Percentiles rank a stretch among this genome's conserved stretches.
phyloP scores from a whole-genome alignment of 2,329 filamentous ascomycete genomes.

The Penicillium sp. region DNA sequence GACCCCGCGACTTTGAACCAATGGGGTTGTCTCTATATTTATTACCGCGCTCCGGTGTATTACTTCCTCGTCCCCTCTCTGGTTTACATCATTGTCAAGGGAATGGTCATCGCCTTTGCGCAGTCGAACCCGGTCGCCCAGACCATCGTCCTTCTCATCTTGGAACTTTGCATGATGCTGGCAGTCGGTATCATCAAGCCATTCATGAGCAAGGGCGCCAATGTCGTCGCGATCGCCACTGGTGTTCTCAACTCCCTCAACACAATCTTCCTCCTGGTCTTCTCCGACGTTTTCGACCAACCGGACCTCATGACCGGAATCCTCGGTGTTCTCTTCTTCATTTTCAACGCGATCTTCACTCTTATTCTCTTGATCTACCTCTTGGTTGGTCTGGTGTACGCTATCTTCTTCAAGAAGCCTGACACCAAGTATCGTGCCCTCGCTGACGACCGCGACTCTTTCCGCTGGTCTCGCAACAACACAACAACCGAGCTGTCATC shows the following conservation, averaged over 20 bases:
- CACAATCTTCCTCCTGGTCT: conserved; percentile 83
- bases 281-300: conserved; percentile 81
- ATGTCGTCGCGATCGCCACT: conserved; percentile 92
- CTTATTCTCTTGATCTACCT: conserved; percentile 81
- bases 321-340: conserved; percentile 84
- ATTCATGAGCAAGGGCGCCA: conserved; percentile 98
- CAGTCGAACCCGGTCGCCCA: conserved; percentile 72
- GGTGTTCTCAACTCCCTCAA: conserved; percentile 87
- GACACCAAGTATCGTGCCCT: conserved; percentile 93
- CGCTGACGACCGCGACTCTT: conserved; percentile 91
- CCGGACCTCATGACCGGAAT: conserved; percentile 81
- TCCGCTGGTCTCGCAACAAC: conserved; percentile 82
- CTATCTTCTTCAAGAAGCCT: conserved; percentile 87
- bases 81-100: conserved; percentile 76
- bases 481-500: conserved; percentile 87
- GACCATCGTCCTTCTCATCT: conserved; percentile 78
- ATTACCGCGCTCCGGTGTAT: conserved; percentile 92
- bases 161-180: conserved; percentile 78
- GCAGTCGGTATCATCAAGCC: conserved; percentile 78
- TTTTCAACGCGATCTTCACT: conserved; percentile 81
- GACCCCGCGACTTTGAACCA: conserved; percentile 91
- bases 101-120: conserved; percentile 79
- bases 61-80: conserved; percentile 86
- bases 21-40: conserved; percentile 96
- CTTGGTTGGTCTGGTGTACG: conserved; percentile 72